A percentile compares a stretch with the other conserved stretches of the same genome.
phyloP scores from a whole-genome alignment of 768 basidiomycete genomes.

The Trametes meyenii region DNA sequence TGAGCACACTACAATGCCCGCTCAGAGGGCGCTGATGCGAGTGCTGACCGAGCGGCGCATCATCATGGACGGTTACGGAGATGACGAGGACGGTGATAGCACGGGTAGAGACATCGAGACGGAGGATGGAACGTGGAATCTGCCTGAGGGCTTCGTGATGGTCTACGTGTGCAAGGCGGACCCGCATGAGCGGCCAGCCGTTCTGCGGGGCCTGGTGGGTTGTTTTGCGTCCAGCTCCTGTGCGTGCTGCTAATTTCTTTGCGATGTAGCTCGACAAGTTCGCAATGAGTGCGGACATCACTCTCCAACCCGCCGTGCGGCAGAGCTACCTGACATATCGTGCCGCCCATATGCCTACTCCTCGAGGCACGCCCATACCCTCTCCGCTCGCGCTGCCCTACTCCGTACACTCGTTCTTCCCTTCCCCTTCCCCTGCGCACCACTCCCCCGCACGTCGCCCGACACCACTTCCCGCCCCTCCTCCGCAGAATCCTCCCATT shows the following conservation, averaged over 20 bases:
- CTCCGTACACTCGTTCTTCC: conserved; percentile 26
- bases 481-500: conserved; percentile 32
- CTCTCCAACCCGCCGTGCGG: conserved; percentile 37
- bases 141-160: conserved; percentile 71
- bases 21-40: conserved; percentile 59
- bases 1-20: conserved; percentile 56
- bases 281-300: conserved; percentile 69
- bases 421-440: conserved; percentile 23
- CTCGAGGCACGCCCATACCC: conserved; percentile 18
- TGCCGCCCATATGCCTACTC: conserved; percentile 39
- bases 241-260: neutral
- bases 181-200: conserved; percentile 61
- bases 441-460: conserved; percentile 34
- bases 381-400: conserved; percentile 18
- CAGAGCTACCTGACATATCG: conserved; percentile 39
- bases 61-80: conserved; percentile 43
- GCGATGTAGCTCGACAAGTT: conserved; percentile 71
- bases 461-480: conserved; percentile 24
- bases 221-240: neutral
- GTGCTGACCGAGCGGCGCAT: conserved; percentile 57
- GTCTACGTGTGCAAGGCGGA: conserved; percentile 74
- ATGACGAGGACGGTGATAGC: conserved; percentile 34
- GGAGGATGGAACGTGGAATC: conserved; percentile 48
- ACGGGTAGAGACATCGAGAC: conserved; percentile 14
- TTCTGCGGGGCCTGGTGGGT: conserved; percentile 68